Percentiles rank a stretch among this genome's conserved stretches.
Conservation (phyloP, 177 flowering plant genomes). For the Vitis hybrid region DNA sequence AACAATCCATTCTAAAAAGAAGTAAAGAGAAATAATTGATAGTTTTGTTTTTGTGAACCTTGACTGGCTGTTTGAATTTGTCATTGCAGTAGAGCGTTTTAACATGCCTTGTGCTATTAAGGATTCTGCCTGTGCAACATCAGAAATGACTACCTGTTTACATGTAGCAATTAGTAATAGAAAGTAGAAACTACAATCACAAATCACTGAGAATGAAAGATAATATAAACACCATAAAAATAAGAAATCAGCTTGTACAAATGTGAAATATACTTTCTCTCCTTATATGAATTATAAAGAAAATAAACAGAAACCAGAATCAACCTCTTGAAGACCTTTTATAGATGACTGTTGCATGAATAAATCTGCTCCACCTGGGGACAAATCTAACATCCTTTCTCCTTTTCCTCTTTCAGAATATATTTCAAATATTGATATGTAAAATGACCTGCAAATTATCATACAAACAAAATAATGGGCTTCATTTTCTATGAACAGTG, state of each 20-base stretch:
- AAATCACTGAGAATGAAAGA: background rate
- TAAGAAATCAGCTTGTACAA: background rate
- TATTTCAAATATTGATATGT: constrained; percentile 81
- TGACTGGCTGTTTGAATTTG: constrained; percentile 78
- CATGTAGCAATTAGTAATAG: background rate
- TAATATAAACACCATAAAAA: background rate
- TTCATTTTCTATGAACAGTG: background rate
- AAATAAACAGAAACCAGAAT: constrained; percentile 1
- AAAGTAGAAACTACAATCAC: background rate
- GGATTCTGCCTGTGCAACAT: constrained; percentile 62
- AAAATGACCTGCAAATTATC: constrained; percentile 45
- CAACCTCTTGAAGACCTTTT: constrained; percentile 80
- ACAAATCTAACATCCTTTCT: constrained; percentile 68
- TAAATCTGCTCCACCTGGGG: constrained; percentile 50
- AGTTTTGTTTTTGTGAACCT: constrained; percentile 42
- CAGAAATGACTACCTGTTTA: constrained; percentile 45
- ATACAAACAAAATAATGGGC: background rate
- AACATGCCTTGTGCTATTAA: constrained; percentile 60
- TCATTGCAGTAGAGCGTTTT: constrained; percentile 78
- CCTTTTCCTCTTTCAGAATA: constrained; percentile 71
- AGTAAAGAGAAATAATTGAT: background rate
- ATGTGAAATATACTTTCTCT: no score
- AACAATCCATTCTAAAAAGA: background rate
- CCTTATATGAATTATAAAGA: background rate
- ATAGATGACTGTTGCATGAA: constrained; percentile 53